Base-by-base conservation (phyloP, 2,329 filamentous ascomycete genomes). In the Fusarium solani-melongenae region DNA sequence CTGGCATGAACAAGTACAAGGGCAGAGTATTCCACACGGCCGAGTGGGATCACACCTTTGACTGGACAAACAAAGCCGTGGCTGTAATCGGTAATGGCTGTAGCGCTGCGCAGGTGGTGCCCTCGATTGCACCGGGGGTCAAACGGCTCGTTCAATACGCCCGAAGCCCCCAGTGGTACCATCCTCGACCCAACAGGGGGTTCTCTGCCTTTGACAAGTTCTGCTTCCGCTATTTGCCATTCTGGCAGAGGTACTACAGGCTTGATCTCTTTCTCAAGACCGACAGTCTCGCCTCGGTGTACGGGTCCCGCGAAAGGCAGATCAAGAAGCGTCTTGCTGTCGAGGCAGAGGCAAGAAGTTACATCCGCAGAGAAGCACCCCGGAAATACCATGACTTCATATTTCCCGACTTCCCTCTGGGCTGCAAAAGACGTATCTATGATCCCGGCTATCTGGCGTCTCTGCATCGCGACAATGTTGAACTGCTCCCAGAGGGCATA, bases 1-100 rank as follows among this genome's bases (percentile, higher is more conserved):
- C 76, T 6, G 80, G 82, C 0, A 73, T 82, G 33, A 73, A 79
- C 7, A 70, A 69, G 12, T 84, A 82, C 75, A 73, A 80, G 36
- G 83, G 83, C 4, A 71, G 74, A 24, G 75, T 83, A 14, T 77
- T 82, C 31, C 82, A 84, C 56, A 80, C 79, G 1, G 82, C 82
- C 2, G 68, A 70, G 17, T 84, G 82, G 82, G 79, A 82, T 27
- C 82, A 84, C 53, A 80, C 79, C 1, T 82, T 82, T 3, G 67
- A 70, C 20, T 84, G 81, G 82, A 66, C 68, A 12, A 77, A 72
- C 46, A 83, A 83, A 72, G 67, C 76, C 3, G 76, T 84, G 3
- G 82, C 78, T 2, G 77, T 84, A 22, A 82, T 84, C n/a, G 55
- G 66, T 2, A 82, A 80, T n/a, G 81, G 81, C 5, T 81, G 79